phyloP scores from a whole-genome alignment of 2,329 filamentous ascomycete genomes.

The Diaporthe ilicicola region DNA sequence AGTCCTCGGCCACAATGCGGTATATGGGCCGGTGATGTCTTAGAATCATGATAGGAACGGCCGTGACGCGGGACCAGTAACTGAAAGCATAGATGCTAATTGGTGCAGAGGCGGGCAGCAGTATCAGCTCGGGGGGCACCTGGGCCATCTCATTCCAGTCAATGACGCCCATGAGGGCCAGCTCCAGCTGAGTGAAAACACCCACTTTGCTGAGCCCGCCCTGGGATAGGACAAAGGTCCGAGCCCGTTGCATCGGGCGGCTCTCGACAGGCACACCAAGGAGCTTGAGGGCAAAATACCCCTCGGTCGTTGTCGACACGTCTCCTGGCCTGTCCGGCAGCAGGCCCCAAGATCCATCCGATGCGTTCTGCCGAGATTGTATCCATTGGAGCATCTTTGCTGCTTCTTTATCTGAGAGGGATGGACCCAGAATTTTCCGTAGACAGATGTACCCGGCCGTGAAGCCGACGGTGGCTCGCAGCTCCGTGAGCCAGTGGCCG shows the following conservation, averaged over 20 bases:
- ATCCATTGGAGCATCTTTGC: neutral
- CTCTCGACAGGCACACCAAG: neutral
- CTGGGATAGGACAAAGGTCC: neutral
- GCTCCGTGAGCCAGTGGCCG: neutral
- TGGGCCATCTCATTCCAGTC: slow-evolving; percentile 3
- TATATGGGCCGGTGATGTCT: neutral
- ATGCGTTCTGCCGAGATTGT: neutral
- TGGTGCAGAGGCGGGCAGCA: neutral
- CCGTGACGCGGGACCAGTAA: neutral
- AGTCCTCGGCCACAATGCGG: neutral
- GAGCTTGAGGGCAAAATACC: slow-evolving; percentile 1
- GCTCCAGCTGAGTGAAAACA: neutral
- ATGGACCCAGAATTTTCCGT: neutral
- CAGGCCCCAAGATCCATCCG: neutral
- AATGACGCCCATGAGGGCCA: neutral
- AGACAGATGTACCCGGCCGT: neutral
- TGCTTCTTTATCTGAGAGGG: neutral
- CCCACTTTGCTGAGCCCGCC: neutral
- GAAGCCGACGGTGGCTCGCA: neutral
- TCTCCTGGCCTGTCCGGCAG: neutral
- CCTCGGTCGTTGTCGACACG: neutral
- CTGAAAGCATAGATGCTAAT: neutral
- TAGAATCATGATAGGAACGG: neutral
- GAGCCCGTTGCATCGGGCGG: neutral
- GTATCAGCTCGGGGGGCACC: neutral